These are phyloP conservation scores for Ophiorrhiza pumila DNA, from an alignment of 257 asterid genomes.

Conservation along the genomic window DNA sequence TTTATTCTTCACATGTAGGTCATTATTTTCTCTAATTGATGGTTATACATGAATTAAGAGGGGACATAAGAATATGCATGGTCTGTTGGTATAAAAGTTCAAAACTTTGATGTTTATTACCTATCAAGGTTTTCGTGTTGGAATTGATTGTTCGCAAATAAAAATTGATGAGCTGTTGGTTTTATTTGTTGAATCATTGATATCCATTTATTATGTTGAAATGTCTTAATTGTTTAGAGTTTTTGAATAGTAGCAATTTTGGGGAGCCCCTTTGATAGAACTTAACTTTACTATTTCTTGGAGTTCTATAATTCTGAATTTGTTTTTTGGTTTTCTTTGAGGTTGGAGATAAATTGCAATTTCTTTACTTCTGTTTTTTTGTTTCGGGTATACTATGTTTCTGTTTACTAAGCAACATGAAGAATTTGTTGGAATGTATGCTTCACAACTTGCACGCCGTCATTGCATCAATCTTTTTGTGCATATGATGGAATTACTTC, in stretches of 20 bases:
- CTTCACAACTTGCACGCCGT: conserved; percentile 92
- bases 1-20: conserved; percentile 90
- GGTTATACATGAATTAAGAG: neutral
- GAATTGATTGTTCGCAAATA: neutral
- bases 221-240: neutral
- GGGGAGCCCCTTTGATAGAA: neutral
- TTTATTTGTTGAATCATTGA: neutral
- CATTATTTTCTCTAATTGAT: conserved; percentile 6
- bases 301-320: neutral
- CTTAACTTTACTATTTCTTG: neutral
- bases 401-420: conserved; percentile 86
- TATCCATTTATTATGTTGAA: neutral
- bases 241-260: neutral
- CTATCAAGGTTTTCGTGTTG: neutral
- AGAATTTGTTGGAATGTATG: conserved; percentile 93
- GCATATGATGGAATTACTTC: conserved; percentile 98
- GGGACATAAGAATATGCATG: neutral
- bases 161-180: too few relatives aligned
- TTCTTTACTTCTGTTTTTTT: conserved; percentile 9
- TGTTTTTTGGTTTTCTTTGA: neutral
- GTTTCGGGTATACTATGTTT: conserved; percentile 89
- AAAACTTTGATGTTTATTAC: too few relatives aligned
- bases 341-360: conserved; percentile 7
- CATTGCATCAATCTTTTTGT: conserved; percentile 94
- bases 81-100: neutral